phyloP scores from a whole-genome alignment of 2,329 filamentous ascomycete genomes.

The Alternaria metachromatica region DNA sequence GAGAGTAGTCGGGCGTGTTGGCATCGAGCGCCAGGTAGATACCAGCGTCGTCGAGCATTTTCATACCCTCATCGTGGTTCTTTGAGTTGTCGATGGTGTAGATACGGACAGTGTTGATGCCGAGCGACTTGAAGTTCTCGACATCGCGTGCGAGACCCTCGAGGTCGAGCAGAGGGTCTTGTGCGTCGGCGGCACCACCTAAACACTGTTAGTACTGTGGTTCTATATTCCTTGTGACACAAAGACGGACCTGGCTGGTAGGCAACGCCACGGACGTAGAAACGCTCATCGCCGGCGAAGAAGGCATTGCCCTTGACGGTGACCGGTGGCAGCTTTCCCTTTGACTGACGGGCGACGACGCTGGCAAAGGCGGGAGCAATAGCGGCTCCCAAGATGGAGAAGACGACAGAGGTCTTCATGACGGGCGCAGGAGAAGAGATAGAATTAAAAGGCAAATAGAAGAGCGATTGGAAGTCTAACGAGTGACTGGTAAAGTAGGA shows the following conservation, averaged over 20 bases:
- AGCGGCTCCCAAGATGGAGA: conserved; percentile 35
- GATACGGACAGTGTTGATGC: conserved; percentile 88
- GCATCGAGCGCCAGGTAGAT: conserved; percentile 93
- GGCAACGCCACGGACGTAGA: conserved; percentile 67
- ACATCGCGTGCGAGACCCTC: conserved; percentile 78
- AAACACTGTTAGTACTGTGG: conserved; percentile 14
- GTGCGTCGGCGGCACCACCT: conserved; percentile 52
- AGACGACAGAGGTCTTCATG: conserved; percentile 42
- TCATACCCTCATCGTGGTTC: conserved; percentile 86
- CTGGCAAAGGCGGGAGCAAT: conserved; percentile 36
- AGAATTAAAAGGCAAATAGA: conserved; percentile 38
- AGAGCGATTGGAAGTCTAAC: conserved; percentile 37
- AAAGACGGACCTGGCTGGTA: conserved; percentile 65
- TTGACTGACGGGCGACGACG: conserved; percentile 32
- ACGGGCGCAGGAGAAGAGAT: conserved; percentile 20
- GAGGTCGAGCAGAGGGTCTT: conserved; percentile 77
- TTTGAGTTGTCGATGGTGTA: conserved; percentile 90
- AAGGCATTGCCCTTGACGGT: conserved; percentile 69
- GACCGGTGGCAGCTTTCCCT: conserved; percentile 58
- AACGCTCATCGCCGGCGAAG: conserved; percentile 65
- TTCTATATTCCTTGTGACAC: conserved; percentile 48
- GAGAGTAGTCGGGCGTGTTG: conserved; percentile 85
- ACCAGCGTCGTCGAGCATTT: conserved; percentile 76
- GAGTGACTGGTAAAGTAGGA: conserved; percentile 46
- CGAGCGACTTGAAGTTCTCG: conserved; percentile 79